Percentiles rank a stretch among this genome's conserved stretches.
Evolutionary conservation across 2,329 filamentous ascomycete species (phyloP).

Genomic region (Davidsoniella eucalypti): DNA sequence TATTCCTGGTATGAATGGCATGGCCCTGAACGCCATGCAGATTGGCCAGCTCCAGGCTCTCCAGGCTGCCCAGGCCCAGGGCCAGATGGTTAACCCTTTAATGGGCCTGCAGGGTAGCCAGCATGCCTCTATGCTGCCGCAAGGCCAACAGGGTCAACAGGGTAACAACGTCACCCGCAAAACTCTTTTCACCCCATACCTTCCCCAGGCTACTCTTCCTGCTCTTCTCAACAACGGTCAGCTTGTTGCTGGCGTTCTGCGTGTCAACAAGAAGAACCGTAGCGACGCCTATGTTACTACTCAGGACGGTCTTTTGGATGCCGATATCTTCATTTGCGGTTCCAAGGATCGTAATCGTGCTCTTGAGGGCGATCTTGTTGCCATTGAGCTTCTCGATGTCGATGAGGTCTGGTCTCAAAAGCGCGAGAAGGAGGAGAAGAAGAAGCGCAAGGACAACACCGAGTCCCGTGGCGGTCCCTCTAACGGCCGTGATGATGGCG

Average conservation of each 20-base stretch:
- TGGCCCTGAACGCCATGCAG: constrained; percentile 76
- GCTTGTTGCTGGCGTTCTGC: constrained; percentile 87
- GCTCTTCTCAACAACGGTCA: constrained; percentile 82
- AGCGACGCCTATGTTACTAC: constrained; percentile 97
- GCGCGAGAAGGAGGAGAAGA: constrained; percentile 98
- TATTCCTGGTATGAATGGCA: constrained; percentile 63
- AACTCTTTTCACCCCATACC: constrained; percentile 93
- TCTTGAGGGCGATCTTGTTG: constrained; percentile 87
- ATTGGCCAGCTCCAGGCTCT: constrained; percentile 81
- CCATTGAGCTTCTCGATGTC: constrained; percentile 88
- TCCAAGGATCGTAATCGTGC: constrained; percentile 98
- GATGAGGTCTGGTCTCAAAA: constrained; percentile 99
- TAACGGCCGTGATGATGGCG: constrained; percentile 52
- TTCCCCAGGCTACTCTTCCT: constrained; percentile 85
- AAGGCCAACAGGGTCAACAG: constrained; percentile 41
- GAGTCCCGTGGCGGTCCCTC: constrained; percentile 69
- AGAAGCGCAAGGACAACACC: constrained; percentile 98
- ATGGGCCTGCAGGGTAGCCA: constrained; percentile 36
- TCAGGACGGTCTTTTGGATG: constrained; percentile 70
- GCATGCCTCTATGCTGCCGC: constrained; percentile 32
- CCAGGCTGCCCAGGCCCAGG: constrained; percentile 63
- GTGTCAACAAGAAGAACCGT: constrained; percentile 99
- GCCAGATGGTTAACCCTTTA: constrained; percentile 55
- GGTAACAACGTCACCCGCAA: constrained; percentile 84
- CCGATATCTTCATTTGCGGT: constrained; percentile 98